These are phyloP conservation scores for Dothideomycetidae sp. DNA, from an alignment of 2,329 filamentous ascomycete genomes.

Conservation along the genomic window DNA sequence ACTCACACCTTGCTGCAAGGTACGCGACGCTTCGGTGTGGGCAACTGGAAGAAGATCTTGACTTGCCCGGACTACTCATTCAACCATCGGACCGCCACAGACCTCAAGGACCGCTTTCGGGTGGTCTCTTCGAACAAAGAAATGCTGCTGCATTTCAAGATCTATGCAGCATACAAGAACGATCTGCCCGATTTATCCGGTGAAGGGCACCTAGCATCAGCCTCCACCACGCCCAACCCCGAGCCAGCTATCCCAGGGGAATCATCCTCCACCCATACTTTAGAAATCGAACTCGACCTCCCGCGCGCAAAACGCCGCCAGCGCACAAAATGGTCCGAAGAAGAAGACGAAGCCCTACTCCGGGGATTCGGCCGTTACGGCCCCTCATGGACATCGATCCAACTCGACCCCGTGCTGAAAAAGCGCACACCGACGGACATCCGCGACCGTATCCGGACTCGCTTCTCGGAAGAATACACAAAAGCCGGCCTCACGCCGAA, in stretches of 20 bases:
- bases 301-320: slow-evolving; percentile 32
- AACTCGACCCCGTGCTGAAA: slow-evolving; percentile 38
- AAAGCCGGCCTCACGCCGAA: slow-evolving; percentile 30
- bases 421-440: slow-evolving; percentile 44
- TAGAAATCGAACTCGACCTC: background rate
- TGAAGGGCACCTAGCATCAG: slow-evolving; percentile 4
- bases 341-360: slow-evolving; percentile 44
- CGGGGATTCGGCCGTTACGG: slow-evolving; percentile 45
- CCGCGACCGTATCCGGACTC: slow-evolving; percentile 46
- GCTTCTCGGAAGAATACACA: slow-evolving; percentile 43
- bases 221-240: background rate
- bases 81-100: slow-evolving; percentile 43
- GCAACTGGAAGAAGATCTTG: slow-evolving; percentile 50
- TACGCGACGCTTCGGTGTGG: slow-evolving; percentile 46
- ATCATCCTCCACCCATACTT: background rate
- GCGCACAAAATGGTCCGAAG: slow-evolving; percentile 40
- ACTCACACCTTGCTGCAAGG: slow-evolving; percentile 43
- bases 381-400: slow-evolving; percentile 46
- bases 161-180: slow-evolving; percentile 6
- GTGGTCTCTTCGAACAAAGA: slow-evolving; percentile 8
- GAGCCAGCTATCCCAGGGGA: background rate
- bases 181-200: slow-evolving; percentile 1
- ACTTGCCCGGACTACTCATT: slow-evolving; percentile 43
- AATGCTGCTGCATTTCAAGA: slow-evolving; percentile 6
- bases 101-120: slow-evolving; percentile 43